These are phyloP conservation scores for Dendrostoma leiphaemia DNA, from an alignment of 2,329 filamentous ascomycete genomes.

Conservation along the genomic window DNA sequence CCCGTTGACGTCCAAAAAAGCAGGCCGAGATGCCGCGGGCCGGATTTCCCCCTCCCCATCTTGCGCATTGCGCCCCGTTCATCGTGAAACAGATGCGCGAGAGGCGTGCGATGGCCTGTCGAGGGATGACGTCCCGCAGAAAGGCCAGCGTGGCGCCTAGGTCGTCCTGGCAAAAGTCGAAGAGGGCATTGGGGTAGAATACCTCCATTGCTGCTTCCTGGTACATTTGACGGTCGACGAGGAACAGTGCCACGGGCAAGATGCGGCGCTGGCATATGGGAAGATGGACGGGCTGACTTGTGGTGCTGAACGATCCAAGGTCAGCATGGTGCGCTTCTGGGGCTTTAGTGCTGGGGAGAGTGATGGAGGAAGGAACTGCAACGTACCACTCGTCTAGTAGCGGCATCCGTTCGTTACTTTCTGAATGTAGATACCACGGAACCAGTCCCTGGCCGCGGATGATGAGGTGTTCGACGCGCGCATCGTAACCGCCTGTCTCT, in stretches of 20 bases:
- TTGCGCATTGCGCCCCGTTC: background rate
- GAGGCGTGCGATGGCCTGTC: background rate
- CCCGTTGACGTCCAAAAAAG: background rate
- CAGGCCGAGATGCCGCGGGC: background rate
- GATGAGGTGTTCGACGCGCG: too few relatives aligned
- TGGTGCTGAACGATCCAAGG: too few relatives aligned
- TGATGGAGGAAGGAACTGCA: too few relatives aligned
- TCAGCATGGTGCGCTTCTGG: too few relatives aligned
- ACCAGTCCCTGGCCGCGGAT: too few relatives aligned
- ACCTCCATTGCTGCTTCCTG: background rate
- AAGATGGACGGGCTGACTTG: too few relatives aligned
- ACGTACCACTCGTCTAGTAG: too few relatives aligned
- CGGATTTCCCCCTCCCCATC: background rate
- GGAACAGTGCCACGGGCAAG: background rate
- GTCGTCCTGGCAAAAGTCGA: constrained; percentile 1
- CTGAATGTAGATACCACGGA: too few relatives aligned
- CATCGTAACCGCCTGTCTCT: background rate
- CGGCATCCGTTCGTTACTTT: too few relatives aligned
- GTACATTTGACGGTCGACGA: background rate
- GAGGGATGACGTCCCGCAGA: background rate
- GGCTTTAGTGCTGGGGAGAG: too few relatives aligned
- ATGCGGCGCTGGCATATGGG: constrained; percentile 7
- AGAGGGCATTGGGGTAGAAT: constrained; percentile 2
- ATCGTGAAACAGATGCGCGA: constrained; percentile 4
- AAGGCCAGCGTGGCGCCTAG: background rate